Evolutionary conservation across 2,329 filamentous ascomycete species (phyloP), one percentile per base, ranked within the genome.

Genomic region (Lachnellula subtilissima): DNA sequence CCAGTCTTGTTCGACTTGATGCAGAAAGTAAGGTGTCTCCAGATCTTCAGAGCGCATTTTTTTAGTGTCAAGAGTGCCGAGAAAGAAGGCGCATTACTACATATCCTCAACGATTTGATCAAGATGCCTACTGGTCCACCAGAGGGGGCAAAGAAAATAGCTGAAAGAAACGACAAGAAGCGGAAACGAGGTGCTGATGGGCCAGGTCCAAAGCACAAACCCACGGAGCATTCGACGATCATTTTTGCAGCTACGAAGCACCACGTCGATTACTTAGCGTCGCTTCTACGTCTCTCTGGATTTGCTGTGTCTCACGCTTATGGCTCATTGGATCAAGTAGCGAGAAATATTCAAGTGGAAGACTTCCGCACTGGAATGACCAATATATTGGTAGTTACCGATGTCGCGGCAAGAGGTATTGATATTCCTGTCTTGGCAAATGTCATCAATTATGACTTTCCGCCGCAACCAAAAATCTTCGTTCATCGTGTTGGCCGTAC

Each of bases 381-480:
- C 0, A 93, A 96, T 64, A 91, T 99, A 48, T 76, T 99, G 8
- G 92, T 99, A 2, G 93, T 97, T 46, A 99, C 94, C 1, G 94
- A 99, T 70, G 91, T 99, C 53, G 94, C 94, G 14, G 94, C 94
- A 22, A 83, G 94, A 78, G 93, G 94, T 84, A 95, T 99, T 59
- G 94, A 99, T 83, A 96, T 99, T 64, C 94, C 94, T 0, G 83
- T 97, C 48, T 80, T 99, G 37, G 92, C 91, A 55, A 97, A 99
- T 70, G 94, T 99, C 57, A 93, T 99, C 77, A 97, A 99, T 77
- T 99, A 96, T 73, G 93, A 97, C 69, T 99, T 99, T 62, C 93
- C 94, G 3, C 89, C 93, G 1, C 94, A 97, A 67, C 91, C 94
- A 19, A 99, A 99, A 74, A 86, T 99, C 43, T 99, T 95, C 67